These are phyloP conservation scores for Oryza meyeriana DNA, from an alignment of 176 grass and related monocot genomes.

Conservation along the genomic window DNA sequence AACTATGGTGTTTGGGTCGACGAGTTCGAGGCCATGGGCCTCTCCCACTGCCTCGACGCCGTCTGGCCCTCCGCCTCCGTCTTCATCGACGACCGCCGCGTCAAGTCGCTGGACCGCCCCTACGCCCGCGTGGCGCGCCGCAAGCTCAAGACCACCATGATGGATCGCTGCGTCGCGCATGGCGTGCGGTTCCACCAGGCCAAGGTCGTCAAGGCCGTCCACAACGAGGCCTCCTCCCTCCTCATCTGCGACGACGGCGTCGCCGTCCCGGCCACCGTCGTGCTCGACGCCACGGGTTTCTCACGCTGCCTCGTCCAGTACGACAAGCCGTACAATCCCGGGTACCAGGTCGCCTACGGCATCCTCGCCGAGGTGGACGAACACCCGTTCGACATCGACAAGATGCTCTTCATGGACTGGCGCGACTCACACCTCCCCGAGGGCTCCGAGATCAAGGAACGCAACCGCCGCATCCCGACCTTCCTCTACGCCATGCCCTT, in stretches of 20 bases:
- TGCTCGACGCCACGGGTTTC: slow-evolving; percentile 93
- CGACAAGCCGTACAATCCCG: slow-evolving; percentile 89
- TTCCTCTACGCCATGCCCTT: slow-evolving; percentile 99
- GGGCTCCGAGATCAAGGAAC: slow-evolving; percentile 46
- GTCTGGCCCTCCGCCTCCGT: slow-evolving; percentile 76
- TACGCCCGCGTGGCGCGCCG: slow-evolving; percentile 79
- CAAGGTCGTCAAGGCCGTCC: slow-evolving; percentile 69
- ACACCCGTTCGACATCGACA: slow-evolving; percentile 95
- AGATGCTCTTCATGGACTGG: slow-evolving; percentile 99
- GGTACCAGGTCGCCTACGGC: slow-evolving; percentile 93
- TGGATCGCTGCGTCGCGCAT: slow-evolving; percentile 68
- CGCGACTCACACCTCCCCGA: slow-evolving; percentile 78
- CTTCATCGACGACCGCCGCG: slow-evolving; percentile 38
- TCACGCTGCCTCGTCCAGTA: slow-evolving; percentile 86
- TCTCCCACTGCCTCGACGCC: slow-evolving; percentile 77
- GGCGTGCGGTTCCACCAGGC: slow-evolving; percentile 80
- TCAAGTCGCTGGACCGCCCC: slow-evolving; percentile 64
- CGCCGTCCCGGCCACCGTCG: slow-evolving; percentile 60
- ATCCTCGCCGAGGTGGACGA: slow-evolving; percentile 89
- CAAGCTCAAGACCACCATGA: slow-evolving; percentile 90
- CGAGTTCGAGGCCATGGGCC: slow-evolving; percentile 92
- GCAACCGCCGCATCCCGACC: slow-evolving; percentile 69
- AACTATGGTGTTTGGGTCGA: slow-evolving; percentile 98
- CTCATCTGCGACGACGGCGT: slow-evolving; percentile 85
- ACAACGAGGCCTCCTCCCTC: slow-evolving; percentile 63